Evolutionary conservation across 176 grass and related monocot genomes (phyloP).

Genomic region (Hsuehochloa calcarea): DNA sequence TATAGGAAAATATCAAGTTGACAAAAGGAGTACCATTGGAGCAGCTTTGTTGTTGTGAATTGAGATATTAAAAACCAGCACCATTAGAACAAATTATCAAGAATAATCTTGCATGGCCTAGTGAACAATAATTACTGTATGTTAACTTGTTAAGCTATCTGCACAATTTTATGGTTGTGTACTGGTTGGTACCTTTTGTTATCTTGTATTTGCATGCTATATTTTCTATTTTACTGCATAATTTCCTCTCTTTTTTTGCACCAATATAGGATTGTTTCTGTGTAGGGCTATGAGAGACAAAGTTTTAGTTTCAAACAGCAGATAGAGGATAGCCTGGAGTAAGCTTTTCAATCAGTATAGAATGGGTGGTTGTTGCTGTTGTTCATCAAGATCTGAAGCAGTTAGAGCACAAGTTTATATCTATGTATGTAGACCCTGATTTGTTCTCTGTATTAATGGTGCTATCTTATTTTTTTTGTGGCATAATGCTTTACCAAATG

Average conservation of each 20-base stretch:
- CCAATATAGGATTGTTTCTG: background rate
- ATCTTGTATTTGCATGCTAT: background rate
- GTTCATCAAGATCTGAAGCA: slow-evolving; percentile 52
- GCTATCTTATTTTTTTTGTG: background rate
- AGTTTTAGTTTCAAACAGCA: slow-evolving; percentile 10
- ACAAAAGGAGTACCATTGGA: background rate
- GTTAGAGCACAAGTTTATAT: slow-evolving; percentile 46
- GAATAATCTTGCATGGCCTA: background rate
- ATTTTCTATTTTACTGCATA: background rate
- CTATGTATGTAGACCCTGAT: slow-evolving; percentile 52
- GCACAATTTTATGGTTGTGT: background rate
- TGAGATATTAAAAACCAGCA: background rate
- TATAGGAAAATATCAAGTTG: background rate
- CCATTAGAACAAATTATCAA: background rate
- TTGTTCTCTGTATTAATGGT: background rate
- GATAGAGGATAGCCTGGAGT: slow-evolving; percentile 32
- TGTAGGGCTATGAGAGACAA: slow-evolving; percentile 35
- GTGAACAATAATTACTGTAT: background rate
- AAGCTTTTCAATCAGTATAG: slow-evolving; percentile 35
- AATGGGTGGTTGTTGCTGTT: slow-evolving; percentile 80
- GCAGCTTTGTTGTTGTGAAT: background rate
- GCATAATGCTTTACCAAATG: background rate
- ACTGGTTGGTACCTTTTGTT: background rate
- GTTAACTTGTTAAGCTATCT: background rate
- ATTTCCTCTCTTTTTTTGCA: background rate